Base-by-base conservation (phyloP, 202 grass and related monocot genomes). In the Setaria italica region DNA sequence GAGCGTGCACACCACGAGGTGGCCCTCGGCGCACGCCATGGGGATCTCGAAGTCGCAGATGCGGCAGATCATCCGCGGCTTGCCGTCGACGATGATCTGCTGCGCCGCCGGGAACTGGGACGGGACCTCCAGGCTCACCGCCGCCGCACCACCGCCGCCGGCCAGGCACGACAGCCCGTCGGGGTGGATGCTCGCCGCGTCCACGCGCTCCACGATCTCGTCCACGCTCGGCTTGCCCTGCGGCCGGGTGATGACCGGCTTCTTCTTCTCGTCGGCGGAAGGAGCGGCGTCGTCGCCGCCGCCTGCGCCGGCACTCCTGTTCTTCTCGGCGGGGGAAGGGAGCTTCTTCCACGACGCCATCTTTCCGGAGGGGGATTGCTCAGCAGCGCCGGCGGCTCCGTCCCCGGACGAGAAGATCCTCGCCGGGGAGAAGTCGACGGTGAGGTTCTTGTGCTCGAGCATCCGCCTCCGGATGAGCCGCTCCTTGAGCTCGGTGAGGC, bases 31-130 rank as follows among this genome's bases (percentile, higher is more conserved):
- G 80, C 88, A 86, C 11, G 80, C 46, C 58, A 94, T 94, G 0
- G 96, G 93, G 76, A 99, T 99, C 85, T 99, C 91, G 84, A 92
- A 95, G 84, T 99, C 96, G 62, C 96, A 99, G 46, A 98, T 94
- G 70, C 96, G 91, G 70, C 96, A 95, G 70, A 99, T 99, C 96
- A 95, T 95, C 82, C 85, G 92, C 21, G 70, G 90, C 67, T 87
- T 94, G 0, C 85, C 93, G 65, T 87, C 90, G 42, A 81, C 43
- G 1, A 89, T 75, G 74, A 84, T 81, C 60, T 83, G 76, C 90
- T 97, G 82, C 45, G 80, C 90, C 63, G 80, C 87, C 53, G 92
- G 83, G 46, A 58, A 87, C 66, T 25, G 69, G 0, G 66, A 67
- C 12, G 92, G 74, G 29, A 86, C 51, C 73, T 78, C 80, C 45